phyloP scores from a whole-genome alignment of 139 green algal species.

The Edaphochlamys debaryana region DNA sequence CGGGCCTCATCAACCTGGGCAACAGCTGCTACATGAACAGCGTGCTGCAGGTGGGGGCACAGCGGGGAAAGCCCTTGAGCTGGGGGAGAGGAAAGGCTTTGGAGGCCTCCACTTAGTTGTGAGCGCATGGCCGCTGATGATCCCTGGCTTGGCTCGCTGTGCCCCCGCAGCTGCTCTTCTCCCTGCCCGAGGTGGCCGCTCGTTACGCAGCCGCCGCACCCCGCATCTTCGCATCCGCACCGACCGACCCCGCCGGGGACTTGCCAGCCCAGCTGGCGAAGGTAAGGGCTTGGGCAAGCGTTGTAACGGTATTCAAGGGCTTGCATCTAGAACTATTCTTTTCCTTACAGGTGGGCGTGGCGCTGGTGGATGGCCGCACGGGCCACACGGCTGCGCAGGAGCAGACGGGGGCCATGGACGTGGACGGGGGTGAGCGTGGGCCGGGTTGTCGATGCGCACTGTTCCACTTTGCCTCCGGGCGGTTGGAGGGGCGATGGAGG shows the following conservation, averaged over 20 bases:
- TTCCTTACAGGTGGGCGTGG: constrained; percentile 67
- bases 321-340: too few relatives aligned
- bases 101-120: not conserved
- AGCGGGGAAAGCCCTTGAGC: not conserved
- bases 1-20: constrained; percentile 96
- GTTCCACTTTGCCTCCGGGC: too few relatives aligned
- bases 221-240: constrained; percentile 67
- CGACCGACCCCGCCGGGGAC: constrained; percentile 66
- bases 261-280: constrained; percentile 86
- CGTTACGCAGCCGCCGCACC: constrained; percentile 66
- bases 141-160: too few relatives aligned
- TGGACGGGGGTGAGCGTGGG: not conserved
- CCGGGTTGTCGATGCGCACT: too few relatives aligned
- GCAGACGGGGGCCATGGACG: constrained; percentile 34
- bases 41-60: constrained; percentile 76
- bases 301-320: too few relatives aligned
- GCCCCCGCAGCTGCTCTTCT: constrained; percentile 73
- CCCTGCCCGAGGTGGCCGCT: constrained; percentile 73
- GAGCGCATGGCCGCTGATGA: too few relatives aligned
- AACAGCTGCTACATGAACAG: constrained; percentile 98
- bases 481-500: too few relatives aligned
- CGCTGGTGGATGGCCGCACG: constrained; percentile 69
- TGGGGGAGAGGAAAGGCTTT: not conserved
- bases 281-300: constrained; percentile 41
- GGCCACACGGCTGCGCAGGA: constrained; percentile 36